Evolutionary conservation across 2,329 filamentous ascomycete species (phyloP), one percentile per base, ranked within the genome.

Genomic region (Cordyceps tenuipes): DNA sequence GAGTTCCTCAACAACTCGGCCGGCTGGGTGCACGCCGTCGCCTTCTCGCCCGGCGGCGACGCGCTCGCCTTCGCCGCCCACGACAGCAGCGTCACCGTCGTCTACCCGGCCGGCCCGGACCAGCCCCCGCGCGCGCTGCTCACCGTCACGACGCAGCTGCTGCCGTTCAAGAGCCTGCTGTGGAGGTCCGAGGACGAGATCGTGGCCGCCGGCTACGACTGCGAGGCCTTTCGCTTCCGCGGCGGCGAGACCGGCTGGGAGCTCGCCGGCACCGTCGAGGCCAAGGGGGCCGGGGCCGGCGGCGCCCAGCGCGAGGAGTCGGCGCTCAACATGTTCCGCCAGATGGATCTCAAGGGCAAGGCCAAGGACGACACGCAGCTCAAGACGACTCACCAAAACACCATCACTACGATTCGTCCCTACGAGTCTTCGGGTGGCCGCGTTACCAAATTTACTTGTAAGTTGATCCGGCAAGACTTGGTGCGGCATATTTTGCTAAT

Each of bases 271-370:
- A 88, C 90, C 4, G 77, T 97, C 63, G 92, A 97, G 76, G 78
- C 79, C 53, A 91, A 92, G 75, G 80, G 83, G 54, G 77, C 81
- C 5, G 78, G 81, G 31, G 87, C 83, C 47, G 72, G 79, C 47
- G 72, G 79, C 61, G 82, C 84, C 59, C 77, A 79, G 62, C 82
- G 88, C 36, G 94, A 97, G 75, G 94, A 97, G 73, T 94, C 89
- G 65, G 94, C 94, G 26, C 79, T 97, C 72, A 96, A 97, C 75
- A 96, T 97, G 91, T 99, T 99, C 78, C 85, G 86, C 69, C 92
- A 97, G 78, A 97, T 99, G 94, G 94, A 99, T 75, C 81, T 99
- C 65, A 96, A 94, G 81, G 94, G 94, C 63, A 96, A 96, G 76
- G 79, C 81, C 60, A 90, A 90, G 71, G 91, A 96, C 69, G 92